phyloP scores from a whole-genome alignment of 257 asterid species.

The Petunia axillaris region DNA sequence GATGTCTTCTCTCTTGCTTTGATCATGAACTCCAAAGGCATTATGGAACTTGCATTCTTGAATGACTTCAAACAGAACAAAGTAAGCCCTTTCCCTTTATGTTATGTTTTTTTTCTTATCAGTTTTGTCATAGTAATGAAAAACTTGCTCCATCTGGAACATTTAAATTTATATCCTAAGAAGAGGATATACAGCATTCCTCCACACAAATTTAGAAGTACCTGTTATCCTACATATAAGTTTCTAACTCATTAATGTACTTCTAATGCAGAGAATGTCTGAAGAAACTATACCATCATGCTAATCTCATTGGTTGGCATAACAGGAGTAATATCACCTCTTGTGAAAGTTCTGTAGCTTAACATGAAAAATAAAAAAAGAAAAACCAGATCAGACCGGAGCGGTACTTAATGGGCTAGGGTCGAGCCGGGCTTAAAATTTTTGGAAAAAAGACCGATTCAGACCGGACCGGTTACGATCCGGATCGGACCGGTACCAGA shows the following conservation, averaged over 20 bases:
- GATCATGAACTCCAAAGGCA: conserved; percentile 77
- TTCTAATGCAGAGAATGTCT: conserved; percentile 42
- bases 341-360: conserved; percentile 49
- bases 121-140: no score
- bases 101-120: no score
- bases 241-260: background rate
- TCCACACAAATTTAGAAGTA: background rate
- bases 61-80: conserved; percentile 43
- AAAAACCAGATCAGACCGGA: no score
- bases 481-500: no score
- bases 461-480: no score
- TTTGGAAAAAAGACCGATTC: no score
- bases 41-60: conserved; percentile 66
- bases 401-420: no score
- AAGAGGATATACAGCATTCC: background rate
- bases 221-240: background rate
- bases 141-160: no score
- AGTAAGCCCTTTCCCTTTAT: conserved; percentile 37
- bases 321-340: conserved; percentile 59
- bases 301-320: conserved; percentile 49
- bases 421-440: no score
- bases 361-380: no score
- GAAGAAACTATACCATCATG: conserved; percentile 53
- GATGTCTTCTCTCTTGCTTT: conserved; percentile 72
- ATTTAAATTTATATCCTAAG: background rate